Conservation (phyloP, 306 rosid species). For the Heteromeles arbutifolia region DNA sequence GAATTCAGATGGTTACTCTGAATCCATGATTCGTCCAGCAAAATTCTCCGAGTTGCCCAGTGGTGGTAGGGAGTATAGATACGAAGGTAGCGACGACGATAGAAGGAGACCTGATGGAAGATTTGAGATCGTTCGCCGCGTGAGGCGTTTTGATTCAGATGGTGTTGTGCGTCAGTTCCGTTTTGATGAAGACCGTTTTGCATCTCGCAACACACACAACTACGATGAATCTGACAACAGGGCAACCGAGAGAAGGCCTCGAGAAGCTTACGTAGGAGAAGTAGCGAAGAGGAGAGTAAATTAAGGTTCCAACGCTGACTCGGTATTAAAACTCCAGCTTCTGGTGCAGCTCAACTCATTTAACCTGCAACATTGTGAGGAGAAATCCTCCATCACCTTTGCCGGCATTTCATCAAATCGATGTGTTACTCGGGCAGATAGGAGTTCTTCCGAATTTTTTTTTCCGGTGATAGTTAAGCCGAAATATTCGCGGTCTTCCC, state of each 20-base stretch:
- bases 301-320: conserved; percentile 1
- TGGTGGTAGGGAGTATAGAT: conserved; percentile 20
- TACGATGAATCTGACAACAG: neutral
- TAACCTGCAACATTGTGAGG: neutral
- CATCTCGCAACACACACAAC: conserved; percentile 15
- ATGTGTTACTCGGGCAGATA: neutral
- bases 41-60: conserved; percentile 12
- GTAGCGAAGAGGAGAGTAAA: conserved; percentile 12
- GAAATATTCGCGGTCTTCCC: conserved; percentile 6
- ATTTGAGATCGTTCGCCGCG: conserved; percentile 6
- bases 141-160: conserved; percentile 19
- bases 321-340: neutral
- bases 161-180: conserved; percentile 24
- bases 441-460: neutral
- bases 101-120: conserved; percentile 24
- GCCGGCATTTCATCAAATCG: neutral
- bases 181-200: conserved; percentile 18
- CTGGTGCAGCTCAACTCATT: neutral
- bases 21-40: conserved; percentile 18
- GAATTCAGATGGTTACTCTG: conserved; percentile 24
- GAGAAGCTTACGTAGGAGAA: conserved; percentile 12
- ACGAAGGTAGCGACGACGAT: conserved; percentile 21
- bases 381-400: neutral
- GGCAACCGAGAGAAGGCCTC: conserved; percentile 13
- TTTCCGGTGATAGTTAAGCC: neutral